Evolutionary conservation across 108 stramenopile species (phyloP).

Genomic region (Discostella pseudostelligera): DNA sequence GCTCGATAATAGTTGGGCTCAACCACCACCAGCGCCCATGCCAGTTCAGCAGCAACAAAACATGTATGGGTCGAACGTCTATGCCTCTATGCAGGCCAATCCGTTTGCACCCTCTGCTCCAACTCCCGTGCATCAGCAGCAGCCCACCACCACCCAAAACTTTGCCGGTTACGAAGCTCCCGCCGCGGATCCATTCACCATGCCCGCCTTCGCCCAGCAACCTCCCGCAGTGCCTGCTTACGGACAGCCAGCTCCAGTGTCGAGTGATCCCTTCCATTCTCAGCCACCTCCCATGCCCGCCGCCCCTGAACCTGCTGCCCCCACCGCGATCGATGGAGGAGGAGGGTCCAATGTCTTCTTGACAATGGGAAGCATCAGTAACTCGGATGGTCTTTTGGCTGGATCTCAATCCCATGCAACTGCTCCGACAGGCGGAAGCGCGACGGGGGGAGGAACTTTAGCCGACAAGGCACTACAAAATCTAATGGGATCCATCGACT

Average conservation of each 20-base stretch:
- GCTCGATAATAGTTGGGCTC: slow-evolving; percentile 31
- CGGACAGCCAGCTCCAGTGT: slow-evolving; percentile 4
- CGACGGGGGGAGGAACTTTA: slow-evolving; percentile 27
- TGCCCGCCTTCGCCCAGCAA: slow-evolving; percentile 18
- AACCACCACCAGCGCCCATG: slow-evolving; percentile 20
- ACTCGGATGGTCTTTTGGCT: slow-evolving; percentile 36
- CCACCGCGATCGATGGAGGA: slow-evolving; percentile 6
- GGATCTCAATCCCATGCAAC: neutral
- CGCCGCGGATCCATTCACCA: slow-evolving; percentile 22
- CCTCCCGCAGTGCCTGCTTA: slow-evolving; percentile 12
- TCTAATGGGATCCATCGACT: slow-evolving; percentile 41
- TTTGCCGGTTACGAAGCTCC: slow-evolving; percentile 6
- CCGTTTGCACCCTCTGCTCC: slow-evolving; percentile 17
- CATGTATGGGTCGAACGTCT: slow-evolving; percentile 1
- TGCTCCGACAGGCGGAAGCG: slow-evolving; percentile 13
- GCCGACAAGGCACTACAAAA: slow-evolving; percentile 40
- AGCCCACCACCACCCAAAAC: slow-evolving; percentile 10
- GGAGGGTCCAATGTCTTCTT: slow-evolving; percentile 11
- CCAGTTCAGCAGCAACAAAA: slow-evolving; percentile 14
- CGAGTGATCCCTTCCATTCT: slow-evolving; percentile 9
- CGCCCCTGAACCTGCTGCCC: slow-evolving; percentile 15
- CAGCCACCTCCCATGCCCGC: slow-evolving; percentile 6
- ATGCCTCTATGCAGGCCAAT: slow-evolving; percentile 22
- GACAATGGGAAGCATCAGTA: slow-evolving; percentile 47
- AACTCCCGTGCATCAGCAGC: slow-evolving; percentile 14